These are phyloP conservation scores for Kurtzmaniella fragi DNA, from an alignment of 805 yeast genomes.

Conservation along the genomic window DNA sequence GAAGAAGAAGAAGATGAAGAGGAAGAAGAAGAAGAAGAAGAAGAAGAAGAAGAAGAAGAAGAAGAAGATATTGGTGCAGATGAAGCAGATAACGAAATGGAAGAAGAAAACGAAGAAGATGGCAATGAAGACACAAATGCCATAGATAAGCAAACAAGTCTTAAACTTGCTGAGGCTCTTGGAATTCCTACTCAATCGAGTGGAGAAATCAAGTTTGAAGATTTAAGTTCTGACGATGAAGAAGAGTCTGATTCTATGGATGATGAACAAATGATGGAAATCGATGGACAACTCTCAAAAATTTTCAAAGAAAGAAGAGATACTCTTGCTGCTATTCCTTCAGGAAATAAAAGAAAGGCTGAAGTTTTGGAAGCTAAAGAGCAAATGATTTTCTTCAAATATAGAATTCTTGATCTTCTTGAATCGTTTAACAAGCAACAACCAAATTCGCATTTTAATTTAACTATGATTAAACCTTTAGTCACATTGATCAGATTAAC, in stretches of 20 bases:
- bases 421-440: slow-evolving; percentile 53
- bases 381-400: slow-evolving; percentile 73
- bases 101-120: slow-evolving; percentile 8
- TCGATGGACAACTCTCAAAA: slow-evolving; percentile 76
- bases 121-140: slow-evolving; percentile 7
- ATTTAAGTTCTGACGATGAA: slow-evolving; percentile 41
- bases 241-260: slow-evolving; percentile 78
- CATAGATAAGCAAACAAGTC: slow-evolving; percentile 44
- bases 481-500: slow-evolving; percentile 61
- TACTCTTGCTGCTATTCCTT: slow-evolving; percentile 44
- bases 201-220: slow-evolving; percentile 44
- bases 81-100: slow-evolving; percentile 4
- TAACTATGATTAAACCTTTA: slow-evolving; percentile 51
- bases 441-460: slow-evolving; percentile 33
- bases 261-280: slow-evolving; percentile 93
- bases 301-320: slow-evolving; percentile 82
- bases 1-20: slow-evolving; percentile 20
- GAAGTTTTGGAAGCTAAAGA: slow-evolving; percentile 78
- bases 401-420: slow-evolving; percentile 70
- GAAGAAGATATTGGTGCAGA: slow-evolving; percentile 12
- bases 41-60: slow-evolving; percentile 13
- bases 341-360: slow-evolving; percentile 63
- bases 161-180: slow-evolving; percentile 65
- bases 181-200: slow-evolving; percentile 48
- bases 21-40: slow-evolving; percentile 20